Base-by-base conservation (phyloP, 2,329 filamentous ascomycete genomes). In the Phyllosticta ampelicida region DNA sequence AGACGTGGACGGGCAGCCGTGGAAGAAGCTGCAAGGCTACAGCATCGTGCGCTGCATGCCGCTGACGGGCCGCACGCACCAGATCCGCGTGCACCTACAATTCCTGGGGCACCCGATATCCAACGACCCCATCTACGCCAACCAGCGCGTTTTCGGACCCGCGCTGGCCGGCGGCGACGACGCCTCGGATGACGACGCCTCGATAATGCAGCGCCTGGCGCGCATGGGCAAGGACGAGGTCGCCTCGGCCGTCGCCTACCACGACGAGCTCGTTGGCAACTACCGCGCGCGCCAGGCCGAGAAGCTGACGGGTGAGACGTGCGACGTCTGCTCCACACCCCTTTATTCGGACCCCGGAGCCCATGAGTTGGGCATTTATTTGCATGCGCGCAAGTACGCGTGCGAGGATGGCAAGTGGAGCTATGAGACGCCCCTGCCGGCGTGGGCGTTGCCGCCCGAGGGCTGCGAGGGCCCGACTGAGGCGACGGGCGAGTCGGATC, bases 61-160 rank as follows among this genome's bases (percentile, higher is more conserved):
- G 0, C 82, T 97, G 26, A 99, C 94, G 0, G 94, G 94, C 0
- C 83, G 94, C 54, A 99, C 94, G 11, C 94, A 99, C 68, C 94
- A 99, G 71, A 81, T 99, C 53, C 85, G 94, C 30, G 94, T 99
- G 18, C 94, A 99, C 67, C 79, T 99, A 16, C 94, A 99, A 69
- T 95, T 89, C 71, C 78, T 99, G 3, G 94, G 94, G 1, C 88
- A 97, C 68, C 94, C 94, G 1, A 97, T 99, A 65, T 86, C 90
- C 63, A 99, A 99, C 71, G 94, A 99, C 68, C 94, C 94, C 8
- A 97, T 99, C 65, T 99, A 99, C 71, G 90, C 89, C 66, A 99
- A 99, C 69, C 85, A 89, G 68, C 85, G 85, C 59, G 94, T 99
- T 10, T 99, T 95, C 78, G 94, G 94, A 0, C 78, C 86, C 0